Conservation (phyloP, 2,329 filamentous ascomycete genomes). For the Ophiocordyceps unilateralis region DNA sequence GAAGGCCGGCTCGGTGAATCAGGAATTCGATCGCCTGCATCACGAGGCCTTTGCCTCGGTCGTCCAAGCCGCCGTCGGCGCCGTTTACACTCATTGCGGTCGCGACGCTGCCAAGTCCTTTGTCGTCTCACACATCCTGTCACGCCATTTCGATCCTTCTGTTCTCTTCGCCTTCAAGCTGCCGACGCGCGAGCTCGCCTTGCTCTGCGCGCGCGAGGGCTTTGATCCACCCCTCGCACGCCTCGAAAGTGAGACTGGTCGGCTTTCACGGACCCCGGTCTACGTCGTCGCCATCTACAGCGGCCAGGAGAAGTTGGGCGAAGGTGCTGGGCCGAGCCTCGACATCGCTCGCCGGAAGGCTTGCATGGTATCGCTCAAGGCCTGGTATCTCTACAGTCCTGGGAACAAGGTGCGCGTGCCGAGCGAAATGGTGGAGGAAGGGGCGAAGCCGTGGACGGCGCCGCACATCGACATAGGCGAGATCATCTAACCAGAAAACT, state of each 20-base stretch:
- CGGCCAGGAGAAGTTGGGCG: slow-evolving; percentile 77
- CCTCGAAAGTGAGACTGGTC: slow-evolving; percentile 79
- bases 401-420: slow-evolving; percentile 44
- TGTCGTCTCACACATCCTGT: slow-evolving; percentile 68
- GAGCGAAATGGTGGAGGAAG: slow-evolving; percentile 49
- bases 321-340: slow-evolving; percentile 67
- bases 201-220: slow-evolving; percentile 72
- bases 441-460: slow-evolving; percentile 46
- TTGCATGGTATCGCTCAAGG: slow-evolving; percentile 70
- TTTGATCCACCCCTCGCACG: slow-evolving; percentile 79
- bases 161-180: slow-evolving; percentile 69
- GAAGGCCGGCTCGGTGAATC: slow-evolving; percentile 7
- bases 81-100: slow-evolving; percentile 73
- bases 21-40: slow-evolving; percentile 44
- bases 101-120: slow-evolving; percentile 65
- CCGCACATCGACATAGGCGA: slow-evolving; percentile 55
- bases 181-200: slow-evolving; percentile 67
- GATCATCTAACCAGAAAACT: slow-evolving; percentile 30
- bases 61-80: slow-evolving; percentile 68
- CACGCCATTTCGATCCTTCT: slow-evolving; percentile 58
- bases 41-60: slow-evolving; percentile 57
- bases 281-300: slow-evolving; percentile 91
- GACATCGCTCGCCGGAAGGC: slow-evolving; percentile 64
- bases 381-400: slow-evolving; percentile 93
- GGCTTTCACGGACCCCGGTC: slow-evolving; percentile 68